A percentile compares a stretch with the other conserved stretches of the same genome.
phyloP scores from a whole-genome alignment of 805 yeast genomes.

The Kazachstania bromeliacearum region DNA sequence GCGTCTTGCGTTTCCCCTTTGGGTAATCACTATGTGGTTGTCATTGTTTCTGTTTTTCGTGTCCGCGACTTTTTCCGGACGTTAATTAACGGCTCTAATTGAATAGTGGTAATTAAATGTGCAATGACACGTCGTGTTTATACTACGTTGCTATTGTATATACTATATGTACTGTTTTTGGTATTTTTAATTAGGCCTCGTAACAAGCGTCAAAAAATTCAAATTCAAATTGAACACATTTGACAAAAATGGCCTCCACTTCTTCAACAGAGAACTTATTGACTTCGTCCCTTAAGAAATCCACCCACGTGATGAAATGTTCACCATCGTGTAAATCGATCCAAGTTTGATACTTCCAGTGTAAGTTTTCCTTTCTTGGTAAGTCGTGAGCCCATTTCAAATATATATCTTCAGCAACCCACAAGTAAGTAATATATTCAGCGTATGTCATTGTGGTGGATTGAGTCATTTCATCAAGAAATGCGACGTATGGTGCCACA shows the following conservation, averaged over 20 bases:
- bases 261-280: constrained; percentile 28
- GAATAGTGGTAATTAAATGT: no score
- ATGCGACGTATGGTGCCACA: constrained; percentile 33
- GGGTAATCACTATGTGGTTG: no score
- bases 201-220: constrained; percentile 43
- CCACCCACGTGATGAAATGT: constrained; percentile 40
- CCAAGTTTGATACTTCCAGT: constrained; percentile 44
- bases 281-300: constrained; percentile 37
- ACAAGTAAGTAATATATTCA: constrained; percentile 36
- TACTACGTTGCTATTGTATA: no score
- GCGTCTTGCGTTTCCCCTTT: no score
- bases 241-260: constrained; percentile 27
- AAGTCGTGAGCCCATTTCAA: constrained; percentile 42
- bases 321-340: constrained; percentile 42
- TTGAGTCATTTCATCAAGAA: constrained; percentile 26
- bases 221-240: constrained; percentile 34
- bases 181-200: constrained; percentile 12
- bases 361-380: constrained; percentile 26
- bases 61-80: no score
- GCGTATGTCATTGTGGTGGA: constrained; percentile 28
- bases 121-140: no score
- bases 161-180: no score
- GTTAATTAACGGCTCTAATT: no score
- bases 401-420: constrained; percentile 43
- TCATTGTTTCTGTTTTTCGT: no score